Conservation (phyloP, 1,284 basidiomycete genomes). For the Boletus semigastroideus region DNA sequence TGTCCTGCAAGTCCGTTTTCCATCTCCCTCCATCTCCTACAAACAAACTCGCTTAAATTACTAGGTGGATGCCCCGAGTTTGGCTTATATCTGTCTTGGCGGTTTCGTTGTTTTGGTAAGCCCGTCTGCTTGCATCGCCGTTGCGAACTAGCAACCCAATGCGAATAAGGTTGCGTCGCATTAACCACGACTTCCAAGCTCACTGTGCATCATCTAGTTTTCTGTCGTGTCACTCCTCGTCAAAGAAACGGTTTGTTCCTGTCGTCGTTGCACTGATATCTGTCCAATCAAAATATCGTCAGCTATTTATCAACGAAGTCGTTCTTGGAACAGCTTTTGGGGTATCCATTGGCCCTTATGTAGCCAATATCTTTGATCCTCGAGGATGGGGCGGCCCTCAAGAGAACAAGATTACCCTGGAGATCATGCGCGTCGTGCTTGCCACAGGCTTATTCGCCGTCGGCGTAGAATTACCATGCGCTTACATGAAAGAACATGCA, state of each 20-base stretch:
- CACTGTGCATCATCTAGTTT: slow-evolving; percentile 48
- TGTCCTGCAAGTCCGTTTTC: slow-evolving; percentile 27
- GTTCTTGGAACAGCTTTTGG: slow-evolving; percentile 85
- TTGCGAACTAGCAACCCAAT: not conserved
- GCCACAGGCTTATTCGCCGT: slow-evolving; percentile 72
- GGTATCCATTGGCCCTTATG: slow-evolving; percentile 73
- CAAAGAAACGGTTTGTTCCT: slow-evolving; percentile 64
- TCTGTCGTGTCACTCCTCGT: slow-evolving; percentile 79
- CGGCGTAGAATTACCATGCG: slow-evolving; percentile 68
- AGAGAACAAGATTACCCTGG: slow-evolving; percentile 68
- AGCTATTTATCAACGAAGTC: slow-evolving; percentile 91
- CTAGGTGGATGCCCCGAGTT: slow-evolving; percentile 50
- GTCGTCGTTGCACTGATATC: not conserved
- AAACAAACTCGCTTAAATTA: slow-evolving; percentile 15
- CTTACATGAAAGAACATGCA: slow-evolving; percentile 63
- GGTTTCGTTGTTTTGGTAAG: slow-evolving; percentile 73
- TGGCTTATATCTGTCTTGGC: slow-evolving; percentile 74
- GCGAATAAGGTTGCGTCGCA: not conserved
- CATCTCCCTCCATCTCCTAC: not conserved
- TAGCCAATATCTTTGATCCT: slow-evolving; percentile 77
- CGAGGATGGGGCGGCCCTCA: slow-evolving; percentile 66
- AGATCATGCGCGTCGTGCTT: slow-evolving; percentile 72
- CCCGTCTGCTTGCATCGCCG: not conserved
- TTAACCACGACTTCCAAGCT: not conserved
- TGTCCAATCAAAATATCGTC: not conserved